Evolutionary conservation across 805 yeast species (phyloP), one percentile per base, ranked within the genome.

Genomic region (Sugiyamaella valdiviana): DNA sequence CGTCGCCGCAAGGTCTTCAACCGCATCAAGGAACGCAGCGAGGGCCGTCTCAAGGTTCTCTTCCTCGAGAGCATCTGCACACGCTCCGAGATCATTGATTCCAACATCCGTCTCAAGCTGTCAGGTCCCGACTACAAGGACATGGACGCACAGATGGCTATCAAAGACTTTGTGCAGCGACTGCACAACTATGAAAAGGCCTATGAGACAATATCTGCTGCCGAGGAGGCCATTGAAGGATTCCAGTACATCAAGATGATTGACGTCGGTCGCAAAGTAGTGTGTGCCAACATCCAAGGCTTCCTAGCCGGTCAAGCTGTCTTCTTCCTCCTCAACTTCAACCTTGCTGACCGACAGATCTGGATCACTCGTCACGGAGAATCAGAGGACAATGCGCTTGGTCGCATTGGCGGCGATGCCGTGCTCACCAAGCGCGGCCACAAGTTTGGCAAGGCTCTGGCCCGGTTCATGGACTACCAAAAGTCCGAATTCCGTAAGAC

Each of bases 341-440:
- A 93, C 63, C 72, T 91, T 39, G 77, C 83, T 50, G 93, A 86
- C 63, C 76, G 97, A 52, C 95, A 90, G 63, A 89, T 91, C 45
- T 91, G 96, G 89, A 84, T 91, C 53, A 83, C 97, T 1, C 78
- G 99, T 52, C 96, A 90, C 61, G 99, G 99, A 44, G 98, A 91
- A 67, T 80, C 90, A 55, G 75, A 76, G 29, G 96, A 89, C 62
- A 91, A 91, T 63, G 82, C 87, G 16, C 61, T 69, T 44, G 99
- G 99, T 4, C 73, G 79, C 46, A 88, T 91, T 56, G 98, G 99
- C 9, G 99, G 99, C 19, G 93, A 91, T 64, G 83, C 96, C 0
- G 71, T 73, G 20, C 69, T 91, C 38, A 90, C 97, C 0, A 74
- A 75, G 50, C 77, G 96, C 45, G 99, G 99, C 35, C 65, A 67